A percentile compares a stretch with the other conserved stretches of the same genome.
These are phyloP conservation scores for Neurospora sp. DNA, from an alignment of 2,329 filamentous ascomycete genomes.

Conservation along the genomic window DNA sequence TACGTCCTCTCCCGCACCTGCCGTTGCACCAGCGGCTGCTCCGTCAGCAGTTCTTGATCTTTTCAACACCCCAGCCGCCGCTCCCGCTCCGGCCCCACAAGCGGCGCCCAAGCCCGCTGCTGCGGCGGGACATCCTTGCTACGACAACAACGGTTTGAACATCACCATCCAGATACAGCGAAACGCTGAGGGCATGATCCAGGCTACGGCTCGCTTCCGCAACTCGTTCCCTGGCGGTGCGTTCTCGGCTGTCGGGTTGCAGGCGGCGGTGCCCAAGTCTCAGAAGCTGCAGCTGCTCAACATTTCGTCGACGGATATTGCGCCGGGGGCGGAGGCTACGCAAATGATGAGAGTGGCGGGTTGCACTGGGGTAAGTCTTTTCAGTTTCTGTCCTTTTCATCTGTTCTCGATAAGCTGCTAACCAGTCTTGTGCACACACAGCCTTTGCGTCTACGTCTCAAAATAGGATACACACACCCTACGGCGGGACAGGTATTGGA, in stretches of 20 bases:
- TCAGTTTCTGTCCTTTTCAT: neutral
- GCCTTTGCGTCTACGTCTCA: conserved; percentile 77
- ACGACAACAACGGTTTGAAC: conserved; percentile 75
- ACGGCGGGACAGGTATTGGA: conserved; percentile 66
- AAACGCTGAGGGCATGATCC: conserved; percentile 67
- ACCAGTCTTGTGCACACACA: conserved; percentile 36
- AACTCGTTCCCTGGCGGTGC: conserved; percentile 59
- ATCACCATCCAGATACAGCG: conserved; percentile 79
- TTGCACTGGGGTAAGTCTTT: conserved; percentile 72
- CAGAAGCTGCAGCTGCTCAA: conserved; percentile 89
- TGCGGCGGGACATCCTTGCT: conserved; percentile 58
- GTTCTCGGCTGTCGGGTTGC: conserved; percentile 70
- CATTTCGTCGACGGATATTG: conserved; percentile 73
- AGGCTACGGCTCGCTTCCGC: conserved; percentile 74
- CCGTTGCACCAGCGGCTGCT: conserved; percentile 18
- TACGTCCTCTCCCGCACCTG: conserved; percentile 24
- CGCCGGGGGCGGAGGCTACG: conserved; percentile 70
- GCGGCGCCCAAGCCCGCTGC: conserved; percentile 26
- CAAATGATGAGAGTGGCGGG: conserved; percentile 84
- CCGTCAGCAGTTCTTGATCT: conserved; percentile 19
- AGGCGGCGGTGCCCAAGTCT: conserved; percentile 92
- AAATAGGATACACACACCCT: conserved; percentile 69
- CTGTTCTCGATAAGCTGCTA: conserved; percentile 13
- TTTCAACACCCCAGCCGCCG: conserved; percentile 36
- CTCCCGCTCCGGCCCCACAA: conserved; percentile 29